phyloP scores from a whole-genome alignment of 2,329 filamentous ascomycete species.

The Venturia aucupariae region DNA sequence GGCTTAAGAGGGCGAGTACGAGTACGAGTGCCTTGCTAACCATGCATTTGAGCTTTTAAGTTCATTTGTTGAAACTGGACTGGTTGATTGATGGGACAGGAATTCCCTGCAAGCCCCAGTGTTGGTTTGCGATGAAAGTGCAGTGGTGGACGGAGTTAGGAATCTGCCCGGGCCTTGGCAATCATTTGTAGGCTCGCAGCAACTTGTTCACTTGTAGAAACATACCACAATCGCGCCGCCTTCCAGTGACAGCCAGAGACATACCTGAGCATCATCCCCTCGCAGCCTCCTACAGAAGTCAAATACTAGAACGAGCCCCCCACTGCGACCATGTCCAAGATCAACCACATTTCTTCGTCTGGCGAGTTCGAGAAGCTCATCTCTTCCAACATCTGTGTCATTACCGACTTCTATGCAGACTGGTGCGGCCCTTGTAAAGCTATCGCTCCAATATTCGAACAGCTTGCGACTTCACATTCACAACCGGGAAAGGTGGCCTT shows the following conservation, averaged over 20 bases:
- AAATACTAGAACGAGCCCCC: neutral
- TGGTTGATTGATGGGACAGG: no score
- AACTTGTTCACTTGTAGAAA: neutral
- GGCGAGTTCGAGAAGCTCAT: conserved; percentile 22
- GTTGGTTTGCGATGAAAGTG: no score
- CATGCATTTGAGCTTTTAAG: no score
- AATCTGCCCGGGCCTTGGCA: no score
- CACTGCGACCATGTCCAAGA: conserved; percentile 7
- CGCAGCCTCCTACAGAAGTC: neutral
- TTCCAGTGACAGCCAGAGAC: neutral
- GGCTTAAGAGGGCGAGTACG: no score
- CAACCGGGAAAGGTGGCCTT: conserved; percentile 40
- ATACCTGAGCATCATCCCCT: neutral
- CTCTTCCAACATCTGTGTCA: conserved; percentile 29
- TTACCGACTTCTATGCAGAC: conserved; percentile 45
- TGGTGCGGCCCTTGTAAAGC: conserved; percentile 51
- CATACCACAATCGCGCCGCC: neutral
- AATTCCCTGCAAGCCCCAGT: no score
- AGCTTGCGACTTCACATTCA: conserved; percentile 41
- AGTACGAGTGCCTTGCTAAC: no score
- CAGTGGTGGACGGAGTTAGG: no score
- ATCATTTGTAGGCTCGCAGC: no score
- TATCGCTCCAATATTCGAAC: conserved; percentile 43
- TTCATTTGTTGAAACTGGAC: no score
- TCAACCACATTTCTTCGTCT: conserved; percentile 10